Conservation (phyloP, 306 rosid genomes). For the Acacia confusa region DNA sequence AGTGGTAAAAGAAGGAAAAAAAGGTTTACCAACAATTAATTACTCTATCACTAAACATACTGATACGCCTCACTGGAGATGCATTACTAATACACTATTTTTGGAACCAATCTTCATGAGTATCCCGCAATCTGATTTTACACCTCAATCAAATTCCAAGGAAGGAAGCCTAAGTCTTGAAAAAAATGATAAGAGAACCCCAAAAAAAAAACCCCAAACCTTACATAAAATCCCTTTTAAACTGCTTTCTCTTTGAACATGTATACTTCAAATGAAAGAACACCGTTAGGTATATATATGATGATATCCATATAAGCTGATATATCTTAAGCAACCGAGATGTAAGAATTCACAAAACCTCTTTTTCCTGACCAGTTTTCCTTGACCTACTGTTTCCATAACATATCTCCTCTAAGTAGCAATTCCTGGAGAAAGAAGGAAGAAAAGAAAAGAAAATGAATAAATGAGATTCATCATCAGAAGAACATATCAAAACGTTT, state of each 20-base stretch:
- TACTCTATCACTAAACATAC: slow-evolving; percentile 49
- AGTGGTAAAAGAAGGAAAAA: slow-evolving; percentile 40
- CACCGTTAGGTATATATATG: slow-evolving; percentile 61
- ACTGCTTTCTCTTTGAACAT: slow-evolving; percentile 51
- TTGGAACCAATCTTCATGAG: slow-evolving; percentile 58
- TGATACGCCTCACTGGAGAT: slow-evolving; percentile 48
- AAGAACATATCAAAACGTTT: not conserved
- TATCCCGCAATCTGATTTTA: slow-evolving; percentile 70
- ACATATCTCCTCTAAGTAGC: slow-evolving; percentile 86
- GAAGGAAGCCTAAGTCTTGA: slow-evolving; percentile 51
- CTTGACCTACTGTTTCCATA: slow-evolving; percentile 56
- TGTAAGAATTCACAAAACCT: slow-evolving; percentile 66
- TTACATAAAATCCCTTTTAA: slow-evolving; percentile 64
- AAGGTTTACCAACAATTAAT: slow-evolving; percentile 34
- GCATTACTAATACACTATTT: slow-evolving; percentile 51
- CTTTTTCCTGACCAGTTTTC: slow-evolving; percentile 41
- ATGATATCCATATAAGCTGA: slow-evolving; percentile 62
- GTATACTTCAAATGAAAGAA: slow-evolving; percentile 56
- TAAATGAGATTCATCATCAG: not conserved
- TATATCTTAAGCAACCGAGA: slow-evolving; percentile 44
- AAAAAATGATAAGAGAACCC: slow-evolving; percentile 20
- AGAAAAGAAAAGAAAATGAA: slow-evolving; percentile 22
- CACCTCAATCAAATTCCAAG: slow-evolving; percentile 76
- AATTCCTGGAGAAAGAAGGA: slow-evolving; percentile 58
- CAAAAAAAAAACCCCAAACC: slow-evolving; percentile 55